phyloP scores from a whole-genome alignment of 345 rosid genomes.

The Erysimum cheiranthoides region DNA sequence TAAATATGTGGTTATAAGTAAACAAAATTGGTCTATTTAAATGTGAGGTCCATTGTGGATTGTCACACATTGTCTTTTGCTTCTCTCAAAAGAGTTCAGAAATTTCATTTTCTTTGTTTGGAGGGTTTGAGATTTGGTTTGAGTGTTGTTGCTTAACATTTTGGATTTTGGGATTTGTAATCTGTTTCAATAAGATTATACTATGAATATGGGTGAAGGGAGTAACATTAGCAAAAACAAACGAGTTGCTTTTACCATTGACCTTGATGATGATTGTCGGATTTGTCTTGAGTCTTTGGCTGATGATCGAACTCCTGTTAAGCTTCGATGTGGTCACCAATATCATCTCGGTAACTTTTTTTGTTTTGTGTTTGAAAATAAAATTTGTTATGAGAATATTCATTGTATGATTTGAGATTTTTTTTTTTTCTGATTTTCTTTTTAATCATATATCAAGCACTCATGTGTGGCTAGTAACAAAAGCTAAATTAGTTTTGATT shows the following conservation, averaged over 20 bases:
- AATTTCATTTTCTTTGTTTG: not conserved
- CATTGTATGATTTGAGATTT: not conserved
- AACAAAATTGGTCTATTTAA: not conserved
- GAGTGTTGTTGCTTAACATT: not conserved
- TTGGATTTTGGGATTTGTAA: too few species aligned
- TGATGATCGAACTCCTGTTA: not conserved
- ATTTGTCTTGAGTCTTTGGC: not conserved
- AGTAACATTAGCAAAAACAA: not conserved
- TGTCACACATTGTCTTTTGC: not conserved
- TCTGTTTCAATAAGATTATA: not conserved
- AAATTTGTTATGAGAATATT: not conserved
- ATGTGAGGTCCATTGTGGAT: not conserved
- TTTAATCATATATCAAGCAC: not conserved
- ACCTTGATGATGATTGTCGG: not conserved
- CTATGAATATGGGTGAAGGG: not conserved
- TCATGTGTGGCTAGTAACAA: not conserved
- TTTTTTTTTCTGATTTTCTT: not conserved
- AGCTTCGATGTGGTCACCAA: constrained; percentile 1
- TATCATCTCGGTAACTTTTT: not conserved
- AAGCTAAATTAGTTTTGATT: not conserved
- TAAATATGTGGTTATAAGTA: not conserved
- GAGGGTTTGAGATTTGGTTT: not conserved
- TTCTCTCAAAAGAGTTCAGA: not conserved
- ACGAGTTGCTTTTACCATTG: not conserved
- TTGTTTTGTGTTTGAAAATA: not conserved